Percentiles rank a stretch among this genome's conserved stretches.
Evolutionary conservation across 805 yeast species (phyloP).

Genomic region (Metschnikowia hibisci): DNA sequence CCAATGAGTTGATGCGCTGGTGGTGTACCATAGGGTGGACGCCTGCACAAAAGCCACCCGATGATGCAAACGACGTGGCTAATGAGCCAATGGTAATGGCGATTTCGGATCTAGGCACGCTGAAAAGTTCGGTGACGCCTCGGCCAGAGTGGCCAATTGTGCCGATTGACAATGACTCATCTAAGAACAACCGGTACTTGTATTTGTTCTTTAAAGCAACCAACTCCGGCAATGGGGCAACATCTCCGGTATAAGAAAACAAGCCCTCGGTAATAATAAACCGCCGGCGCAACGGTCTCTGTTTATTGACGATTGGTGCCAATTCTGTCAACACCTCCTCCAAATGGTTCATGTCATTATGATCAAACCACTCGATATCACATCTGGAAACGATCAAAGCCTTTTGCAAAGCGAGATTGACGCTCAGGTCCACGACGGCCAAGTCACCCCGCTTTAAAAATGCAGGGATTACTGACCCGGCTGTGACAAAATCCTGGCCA

Average conservation of each 20-base stretch:
- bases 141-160: constrained; percentile 80
- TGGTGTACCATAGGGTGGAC: constrained; percentile 78
- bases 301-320: constrained; percentile 56
- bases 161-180: constrained; percentile 85
- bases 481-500: constrained; percentile 88
- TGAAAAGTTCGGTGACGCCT: constrained; percentile 75
- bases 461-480: constrained; percentile 86
- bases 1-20: constrained; percentile 85
- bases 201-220: constrained; percentile 73
- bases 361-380: constrained; percentile 77
- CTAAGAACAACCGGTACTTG: constrained; percentile 83
- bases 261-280: constrained; percentile 90
- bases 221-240: constrained; percentile 63
- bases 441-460: constrained; percentile 94
- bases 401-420: constrained; percentile 75
- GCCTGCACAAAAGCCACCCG: constrained; percentile 95
- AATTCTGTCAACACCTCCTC: constrained; percentile 63
- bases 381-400: constrained; percentile 86
- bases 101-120: constrained; percentile 64
- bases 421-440: constrained; percentile 80
- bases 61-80: constrained; percentile 74
- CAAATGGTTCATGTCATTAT: constrained; percentile 82
- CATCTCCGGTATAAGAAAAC: constrained; percentile 77
- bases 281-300: constrained; percentile 78
- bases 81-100: constrained; percentile 86